Base-by-base conservation (phyloP, 75 land plant species). In the Isoetes taiwanensis region DNA sequence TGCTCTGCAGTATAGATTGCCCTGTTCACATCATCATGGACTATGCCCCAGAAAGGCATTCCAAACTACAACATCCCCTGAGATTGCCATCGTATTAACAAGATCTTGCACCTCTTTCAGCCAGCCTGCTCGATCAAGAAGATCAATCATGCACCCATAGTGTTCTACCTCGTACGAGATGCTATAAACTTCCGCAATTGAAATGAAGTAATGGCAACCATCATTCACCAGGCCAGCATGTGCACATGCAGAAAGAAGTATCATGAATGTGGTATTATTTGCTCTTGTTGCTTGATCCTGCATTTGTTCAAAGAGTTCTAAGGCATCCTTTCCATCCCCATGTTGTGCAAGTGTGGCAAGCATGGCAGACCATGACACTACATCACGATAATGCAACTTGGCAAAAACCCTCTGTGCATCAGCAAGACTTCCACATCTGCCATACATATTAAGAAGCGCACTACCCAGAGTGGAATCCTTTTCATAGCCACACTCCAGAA, bases 161-260 rank as follows among this genome's bases (percentile, higher is more conserved):
- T 37, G 38, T 14, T 37, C 38, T 14, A 14, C 14, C 38, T 9
- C 52, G 34, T 14, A 43, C 5, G 46, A 12, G 21, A 58, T 58
- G 3, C 46, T 43, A 58, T 37, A 58, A 40, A 1, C 20, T 2
- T 23, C n/a, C 1, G 16, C 34, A 26, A 58, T 58, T 2, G 42
- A 19, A 6, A 27, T 43, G 34, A 58, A 58, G 19, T 6, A 58
- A 28, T n/a, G 12, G 20, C 61, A 58, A 2, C 42, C 61, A 14
- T 58, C 61, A 6, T 25, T 27, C 2, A 58, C 40, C 26, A 58
- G 2, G 24, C 61, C 61, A 23, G 61, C 43, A 11, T 58, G 61
- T n/a, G n/a, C n/a, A 31, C 57, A 56, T 56, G 37, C 57, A 31
- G 57, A 56, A 2, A 56, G 57, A n/a, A 56, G 2, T 10, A 34